phyloP scores from a whole-genome alignment of 176 grass and related monocot species.

The Oryza coarctata region DNA sequence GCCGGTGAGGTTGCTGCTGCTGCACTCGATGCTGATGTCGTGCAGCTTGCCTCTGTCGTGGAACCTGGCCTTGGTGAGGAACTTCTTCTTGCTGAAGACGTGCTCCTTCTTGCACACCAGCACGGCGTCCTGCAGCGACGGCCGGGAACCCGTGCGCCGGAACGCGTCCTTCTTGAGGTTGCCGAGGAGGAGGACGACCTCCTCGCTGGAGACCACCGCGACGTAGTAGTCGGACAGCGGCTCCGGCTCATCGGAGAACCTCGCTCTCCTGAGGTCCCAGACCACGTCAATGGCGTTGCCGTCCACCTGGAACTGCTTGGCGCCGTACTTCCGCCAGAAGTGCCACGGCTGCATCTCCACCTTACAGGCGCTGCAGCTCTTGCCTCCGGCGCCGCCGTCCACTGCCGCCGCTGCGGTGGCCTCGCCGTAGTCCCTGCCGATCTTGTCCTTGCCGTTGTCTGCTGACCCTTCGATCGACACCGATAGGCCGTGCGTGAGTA shows the following conservation, averaged over 20 bases:
- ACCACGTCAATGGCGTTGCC: constrained; percentile 62
- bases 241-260: constrained; percentile 72
- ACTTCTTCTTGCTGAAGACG: constrained; percentile 83
- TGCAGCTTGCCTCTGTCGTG: constrained; percentile 66
- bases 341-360: constrained; percentile 93
- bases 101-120: constrained; percentile 85
- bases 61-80: constrained; percentile 66
- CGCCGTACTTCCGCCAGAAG: constrained; percentile 83
- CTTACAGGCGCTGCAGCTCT: constrained; percentile 57
- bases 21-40: constrained; percentile 85
- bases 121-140: constrained; percentile 55
- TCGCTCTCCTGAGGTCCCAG: constrained; percentile 74
- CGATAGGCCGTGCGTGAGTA: constrained; percentile 73
- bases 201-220: constrained; percentile 55
- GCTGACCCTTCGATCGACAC: constrained; percentile 68
- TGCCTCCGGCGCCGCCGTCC: not conserved
- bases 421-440: constrained; percentile 34
- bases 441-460: constrained; percentile 47
- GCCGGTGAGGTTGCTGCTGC: constrained; percentile 44
- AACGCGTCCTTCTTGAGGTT: constrained; percentile 83
- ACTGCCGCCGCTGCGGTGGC: not conserved
- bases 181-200: constrained; percentile 80
- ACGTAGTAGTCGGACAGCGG: constrained; percentile 74
- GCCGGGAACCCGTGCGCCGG: constrained; percentile 52
- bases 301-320: constrained; percentile 69